phyloP scores from a whole-genome alignment of 306 rosid species.

The Quercus glauca region DNA sequence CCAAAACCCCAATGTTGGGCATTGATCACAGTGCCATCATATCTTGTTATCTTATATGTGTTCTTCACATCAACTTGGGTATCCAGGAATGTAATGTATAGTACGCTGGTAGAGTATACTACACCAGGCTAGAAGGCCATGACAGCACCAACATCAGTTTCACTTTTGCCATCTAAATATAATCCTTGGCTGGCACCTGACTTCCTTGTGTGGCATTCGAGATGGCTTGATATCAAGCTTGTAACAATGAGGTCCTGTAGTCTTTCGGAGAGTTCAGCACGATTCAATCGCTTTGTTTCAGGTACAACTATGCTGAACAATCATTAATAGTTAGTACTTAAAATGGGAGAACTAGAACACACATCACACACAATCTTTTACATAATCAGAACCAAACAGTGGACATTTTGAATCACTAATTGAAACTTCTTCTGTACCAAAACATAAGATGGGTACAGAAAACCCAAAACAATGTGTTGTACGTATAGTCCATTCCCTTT shows the following conservation, averaged over 20 bases:
- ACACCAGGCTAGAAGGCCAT: conserved; percentile 83
- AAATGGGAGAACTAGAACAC: conserved; percentile 4
- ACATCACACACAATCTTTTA: neutral
- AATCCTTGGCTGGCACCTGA: conserved; percentile 68
- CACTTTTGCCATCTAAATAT: conserved; percentile 53
- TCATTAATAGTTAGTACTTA: conserved; percentile 36
- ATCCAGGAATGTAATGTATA: conserved; percentile 83
- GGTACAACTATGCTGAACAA: conserved; percentile 69
- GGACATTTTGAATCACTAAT: neutral
- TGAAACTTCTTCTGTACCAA: neutral
- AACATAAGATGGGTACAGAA: neutral
- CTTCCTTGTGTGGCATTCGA: conserved; percentile 61
- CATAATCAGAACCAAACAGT: neutral
- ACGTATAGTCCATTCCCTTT: neutral
- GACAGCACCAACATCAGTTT: conserved; percentile 67
- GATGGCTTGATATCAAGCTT: conserved; percentile 69
- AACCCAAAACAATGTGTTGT: neutral
- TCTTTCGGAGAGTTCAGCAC: conserved; percentile 55
- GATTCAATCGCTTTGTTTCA: conserved; percentile 51
- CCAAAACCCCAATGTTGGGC: conserved; percentile 84
- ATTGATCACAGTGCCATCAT: conserved; percentile 75
- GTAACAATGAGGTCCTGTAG: conserved; percentile 62
- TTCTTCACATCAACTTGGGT: conserved; percentile 70
- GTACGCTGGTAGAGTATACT: conserved; percentile 67
- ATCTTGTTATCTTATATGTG: conserved; percentile 81